Evolutionary conservation across 1,284 basidiomycete genomes (phyloP), one percentile per base, ranked within the genome.

Genomic region (Phellopilus nigrolimitatus): DNA sequence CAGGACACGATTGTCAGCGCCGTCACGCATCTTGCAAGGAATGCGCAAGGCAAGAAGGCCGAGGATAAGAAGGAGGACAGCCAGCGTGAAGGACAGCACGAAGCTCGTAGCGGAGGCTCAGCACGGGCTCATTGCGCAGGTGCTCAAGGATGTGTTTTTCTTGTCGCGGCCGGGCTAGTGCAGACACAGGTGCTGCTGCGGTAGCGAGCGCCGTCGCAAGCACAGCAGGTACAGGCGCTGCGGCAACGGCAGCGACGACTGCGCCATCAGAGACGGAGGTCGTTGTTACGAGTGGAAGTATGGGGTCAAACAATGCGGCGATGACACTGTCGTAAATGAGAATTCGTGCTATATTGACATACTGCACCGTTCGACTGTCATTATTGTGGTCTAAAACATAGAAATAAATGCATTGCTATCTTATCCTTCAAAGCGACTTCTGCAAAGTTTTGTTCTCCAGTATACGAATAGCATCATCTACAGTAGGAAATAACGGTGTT

Each of bases 41-140:
- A 56, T 71, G 71, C 2, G 13, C 27, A 59, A 68, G 64, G 68
- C 59, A 71, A 79, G 60, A 80, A 82, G 56, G 83, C 87, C 31
- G 79, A 84, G 56, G 84, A 84, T 74, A 87, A 84, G 69, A 83
- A 82, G 59, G 85, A 89, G 53, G 84, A 86, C 34, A 87, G 78
- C 56, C 82, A 87, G 54, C 72, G 85, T 91, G 8, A 84, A 83
- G 65, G 92, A 97, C 63, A 95, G 92, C 61, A 82, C 79, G 28
- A 91, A 89, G 61, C 88, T 97, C 49, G 82, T 91, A 0, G 76
- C 82, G 7, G 93, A 97, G 64, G 89, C 88, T 0, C 89, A 95
- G 61, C 93, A 97, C 61, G 94, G 91, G 1, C 78, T 97, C 51
- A 88, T 95, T 54, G 75, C 91, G 0, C 92, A 95, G 66, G 82